phyloP scores from a whole-genome alignment of 805 yeast genomes.

The Teunomyces cretensis region DNA sequence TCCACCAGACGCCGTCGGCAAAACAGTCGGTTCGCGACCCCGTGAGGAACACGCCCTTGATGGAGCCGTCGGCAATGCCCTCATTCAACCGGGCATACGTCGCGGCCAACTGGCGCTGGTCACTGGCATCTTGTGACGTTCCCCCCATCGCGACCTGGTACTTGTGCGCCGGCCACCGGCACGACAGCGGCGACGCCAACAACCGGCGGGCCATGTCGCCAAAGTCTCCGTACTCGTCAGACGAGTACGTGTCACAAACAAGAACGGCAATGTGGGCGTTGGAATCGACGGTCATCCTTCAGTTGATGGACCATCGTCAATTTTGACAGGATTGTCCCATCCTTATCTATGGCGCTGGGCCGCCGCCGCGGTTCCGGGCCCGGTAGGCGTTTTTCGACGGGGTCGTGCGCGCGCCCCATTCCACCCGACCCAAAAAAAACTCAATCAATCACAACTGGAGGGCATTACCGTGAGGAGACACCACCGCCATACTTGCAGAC shows the following conservation, averaged over 20 bases:
- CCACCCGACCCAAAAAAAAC: constrained; percentile 1
- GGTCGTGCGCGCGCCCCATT: constrained; percentile 1
- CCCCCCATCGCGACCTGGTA: constrained; percentile 7
- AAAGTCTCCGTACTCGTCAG: constrained; percentile 47
- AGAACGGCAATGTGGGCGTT: constrained; percentile 36
- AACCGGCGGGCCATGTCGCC: constrained; percentile 40
- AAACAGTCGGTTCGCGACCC: constrained; percentile 54
- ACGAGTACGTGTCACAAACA: constrained; percentile 39
- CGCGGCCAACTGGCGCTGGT: constrained; percentile 9
- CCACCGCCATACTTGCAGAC: background rate
- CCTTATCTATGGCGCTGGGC: constrained; percentile 1
- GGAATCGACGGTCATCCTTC: constrained; percentile 6
- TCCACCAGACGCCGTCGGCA: constrained; percentile 40
- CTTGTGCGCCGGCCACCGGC: constrained; percentile 1
- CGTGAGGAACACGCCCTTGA: constrained; percentile 48
- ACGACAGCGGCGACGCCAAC: background rate
- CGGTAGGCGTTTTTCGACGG: constrained; percentile 1
- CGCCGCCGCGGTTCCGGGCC: background rate
- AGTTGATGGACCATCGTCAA: too few relatives aligned
- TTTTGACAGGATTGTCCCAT: too few relatives aligned
- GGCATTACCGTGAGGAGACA: constrained; percentile 4
- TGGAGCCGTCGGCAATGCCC: constrained; percentile 22
- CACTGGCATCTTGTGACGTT: constrained; percentile 6
- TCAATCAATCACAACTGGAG: background rate
- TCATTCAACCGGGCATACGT: constrained; percentile 18